Base-by-base conservation (phyloP, 768 basidiomycete species). In the Pleurotus cornucopiae region DNA sequence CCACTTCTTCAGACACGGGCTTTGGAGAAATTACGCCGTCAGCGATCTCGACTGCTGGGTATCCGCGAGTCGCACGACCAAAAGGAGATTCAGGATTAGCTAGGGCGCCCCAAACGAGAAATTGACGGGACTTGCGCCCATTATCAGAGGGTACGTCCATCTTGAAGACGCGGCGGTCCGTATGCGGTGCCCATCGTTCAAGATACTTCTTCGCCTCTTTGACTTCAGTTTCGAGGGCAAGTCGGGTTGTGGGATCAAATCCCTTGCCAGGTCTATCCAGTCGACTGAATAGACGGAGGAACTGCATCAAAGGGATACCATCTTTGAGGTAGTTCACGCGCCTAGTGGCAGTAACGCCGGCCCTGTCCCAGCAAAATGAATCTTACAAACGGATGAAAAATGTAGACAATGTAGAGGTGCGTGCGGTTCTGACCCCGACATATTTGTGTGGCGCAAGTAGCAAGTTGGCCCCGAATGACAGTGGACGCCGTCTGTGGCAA, bases 311-410 rank as follows among this genome's bases (percentile, higher is more conserved):
- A 1, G 48, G n/a, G 4, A 41, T 11, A 11, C 63, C 43, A 4
- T 61, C 7, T 3, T 49, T 16, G n/a, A 37, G 25, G 34, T 65
- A 63, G 47, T 67, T 54, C 60, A 74, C 70, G 0, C 49, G n/a
- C 21, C 54, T 54, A 1, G 69, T 61, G 7, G 71, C 68, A 9
- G 73, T 59, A 0, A 58, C 61, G 4, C 70, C 74, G 0, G 69
- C 54, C 4, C 72, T 64, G 53, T 75, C 74, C 59, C 65, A 63
- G 6, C 67, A 62, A 18, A 75, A n/a, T 61, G 39, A 74, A 57
- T 1, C 71, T 66, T 5, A 59, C 67, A n/a, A 48, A 54, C 0
- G 58, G 55, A 25, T 67, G 64, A 12, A 46, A 60, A 20, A 75
- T 55, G 37, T 59, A 62, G 46, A 73, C 26, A 0, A 67, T 61